These are phyloP conservation scores for Kernera saxatilis DNA, from an alignment of 345 rosid genomes.

Conservation along the genomic window DNA sequence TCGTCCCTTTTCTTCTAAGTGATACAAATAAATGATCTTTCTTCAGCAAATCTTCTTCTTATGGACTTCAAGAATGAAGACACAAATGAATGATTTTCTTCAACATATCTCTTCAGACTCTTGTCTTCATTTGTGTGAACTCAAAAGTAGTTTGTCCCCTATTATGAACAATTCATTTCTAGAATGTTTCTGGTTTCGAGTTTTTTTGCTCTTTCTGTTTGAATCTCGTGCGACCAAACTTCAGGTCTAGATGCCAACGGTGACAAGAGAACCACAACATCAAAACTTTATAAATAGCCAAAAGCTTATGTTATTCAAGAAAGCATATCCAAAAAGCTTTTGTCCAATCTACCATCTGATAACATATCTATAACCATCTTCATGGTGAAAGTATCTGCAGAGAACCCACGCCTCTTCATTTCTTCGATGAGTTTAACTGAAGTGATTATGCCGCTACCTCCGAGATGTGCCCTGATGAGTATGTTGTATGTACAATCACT, in stretches of 20 bases:
- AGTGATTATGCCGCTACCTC: too few relatives aligned
- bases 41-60: neutral
- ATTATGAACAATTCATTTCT: neutral
- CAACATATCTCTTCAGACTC: neutral
- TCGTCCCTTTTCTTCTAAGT: neutral
- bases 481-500: too few relatives aligned
- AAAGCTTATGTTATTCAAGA: neutral
- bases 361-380: neutral
- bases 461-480: too few relatives aligned
- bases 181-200: neutral
- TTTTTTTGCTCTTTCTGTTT: neutral
- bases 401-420: too few relatives aligned
- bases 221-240: neutral
- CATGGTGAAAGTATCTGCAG: too few relatives aligned
- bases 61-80: neutral
- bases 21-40: neutral
- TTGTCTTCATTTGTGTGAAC: neutral
- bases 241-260: neutral
- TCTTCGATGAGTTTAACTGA: too few relatives aligned
- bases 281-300: neutral
- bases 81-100: neutral
- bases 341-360: neutral
- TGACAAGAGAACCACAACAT: neutral
- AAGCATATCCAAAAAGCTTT: neutral
- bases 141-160: neutral